Conservation (phyloP, 1,284 basidiomycete genomes). For the Microbotryum saponariae region DNA sequence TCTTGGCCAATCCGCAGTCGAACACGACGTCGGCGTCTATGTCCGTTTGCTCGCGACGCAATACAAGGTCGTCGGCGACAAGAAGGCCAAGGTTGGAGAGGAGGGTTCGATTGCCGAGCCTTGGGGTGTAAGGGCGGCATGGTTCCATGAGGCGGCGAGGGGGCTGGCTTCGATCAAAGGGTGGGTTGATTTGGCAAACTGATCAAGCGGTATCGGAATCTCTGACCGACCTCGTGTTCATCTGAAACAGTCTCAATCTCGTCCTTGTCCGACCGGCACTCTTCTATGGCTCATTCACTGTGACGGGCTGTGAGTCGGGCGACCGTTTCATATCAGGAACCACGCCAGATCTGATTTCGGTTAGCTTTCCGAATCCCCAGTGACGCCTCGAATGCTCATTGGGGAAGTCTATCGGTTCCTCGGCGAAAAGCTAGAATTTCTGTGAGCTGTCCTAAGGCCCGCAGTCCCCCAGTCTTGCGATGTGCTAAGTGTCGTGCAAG, state of each 20-base stretch:
- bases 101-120: conserved; percentile 11
- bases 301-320: conserved; percentile 7
- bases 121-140: conserved; percentile 20
- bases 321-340: no score
- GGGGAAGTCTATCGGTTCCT: conserved; percentile 23
- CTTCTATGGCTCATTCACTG: conserved; percentile 14
- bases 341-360: no score
- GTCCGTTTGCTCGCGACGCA: conserved; percentile 11
- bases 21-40: conserved; percentile 10
- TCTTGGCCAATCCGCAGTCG: conserved; percentile 14
- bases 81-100: conserved; percentile 18
- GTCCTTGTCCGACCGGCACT: conserved; percentile 19
- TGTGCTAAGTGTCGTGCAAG: no score
- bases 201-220: neutral
- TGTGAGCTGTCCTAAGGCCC: conserved; percentile 6
- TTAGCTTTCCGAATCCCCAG: neutral
- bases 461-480: no score
- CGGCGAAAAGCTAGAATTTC: conserved; percentile 24
- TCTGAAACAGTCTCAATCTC: conserved; percentile 14
- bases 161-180: conserved; percentile 11
- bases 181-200: conserved; percentile 2
- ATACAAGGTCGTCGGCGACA: conserved; percentile 13
- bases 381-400: conserved; percentile 16
- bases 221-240: neutral
- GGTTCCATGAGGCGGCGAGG: conserved; percentile 27